phyloP scores from a whole-genome alignment of 495 filamentous ascomycete species.

The Podospora conica region DNA sequence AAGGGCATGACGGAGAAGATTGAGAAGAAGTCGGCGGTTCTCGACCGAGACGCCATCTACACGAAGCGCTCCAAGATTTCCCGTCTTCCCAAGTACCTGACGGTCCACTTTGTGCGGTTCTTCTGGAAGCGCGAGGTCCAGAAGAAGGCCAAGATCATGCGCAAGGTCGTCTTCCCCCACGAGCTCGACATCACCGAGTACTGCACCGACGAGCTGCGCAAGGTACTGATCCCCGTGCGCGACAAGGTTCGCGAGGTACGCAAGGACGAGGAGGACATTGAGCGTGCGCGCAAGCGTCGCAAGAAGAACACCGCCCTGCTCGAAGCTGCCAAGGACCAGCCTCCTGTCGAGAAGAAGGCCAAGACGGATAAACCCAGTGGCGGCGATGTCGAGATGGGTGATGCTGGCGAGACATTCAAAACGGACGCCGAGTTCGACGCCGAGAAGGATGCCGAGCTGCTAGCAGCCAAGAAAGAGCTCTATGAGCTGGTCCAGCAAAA shows the following conservation, averaged over 20 bases:
- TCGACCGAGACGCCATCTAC: conserved; percentile 75
- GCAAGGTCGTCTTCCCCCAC: conserved; percentile 90
- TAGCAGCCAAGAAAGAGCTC: conserved; percentile 77
- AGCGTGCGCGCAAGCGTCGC: conserved; percentile 80
- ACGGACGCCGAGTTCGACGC: conserved; percentile 88
- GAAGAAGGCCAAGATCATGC: conserved; percentile 99
- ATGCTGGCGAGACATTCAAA: conserved; percentile 58
- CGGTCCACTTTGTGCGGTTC: conserved; percentile 96
- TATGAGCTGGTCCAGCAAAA: conserved; percentile 64
- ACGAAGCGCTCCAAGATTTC: conserved; percentile 86
- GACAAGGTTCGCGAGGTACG: conserved; percentile 93
- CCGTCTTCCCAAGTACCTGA: conserved; percentile 87
- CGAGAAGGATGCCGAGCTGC: conserved; percentile 66
- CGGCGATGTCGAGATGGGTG: conserved; percentile 62
- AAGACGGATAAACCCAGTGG: conserved; percentile 19
- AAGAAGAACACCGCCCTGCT: conserved; percentile 57
- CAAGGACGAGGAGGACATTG: conserved; percentile 88
- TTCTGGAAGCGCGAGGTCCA: conserved; percentile 91
- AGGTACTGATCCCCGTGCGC: conserved; percentile 77
- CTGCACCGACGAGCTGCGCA: conserved; percentile 82
- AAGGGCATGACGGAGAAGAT: conserved; percentile 80
- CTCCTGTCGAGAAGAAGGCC: conserved; percentile 29
- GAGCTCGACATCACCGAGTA: conserved; percentile 93
- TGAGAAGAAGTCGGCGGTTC: conserved; percentile 73
- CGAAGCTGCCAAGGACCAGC: conserved; percentile 21